Percentiles rank a stretch among this genome's conserved stretches.
These are phyloP conservation scores for Ophiosphaerella herpotricha DNA, from an alignment of 2,329 filamentous ascomycete genomes.

Conservation along the genomic window DNA sequence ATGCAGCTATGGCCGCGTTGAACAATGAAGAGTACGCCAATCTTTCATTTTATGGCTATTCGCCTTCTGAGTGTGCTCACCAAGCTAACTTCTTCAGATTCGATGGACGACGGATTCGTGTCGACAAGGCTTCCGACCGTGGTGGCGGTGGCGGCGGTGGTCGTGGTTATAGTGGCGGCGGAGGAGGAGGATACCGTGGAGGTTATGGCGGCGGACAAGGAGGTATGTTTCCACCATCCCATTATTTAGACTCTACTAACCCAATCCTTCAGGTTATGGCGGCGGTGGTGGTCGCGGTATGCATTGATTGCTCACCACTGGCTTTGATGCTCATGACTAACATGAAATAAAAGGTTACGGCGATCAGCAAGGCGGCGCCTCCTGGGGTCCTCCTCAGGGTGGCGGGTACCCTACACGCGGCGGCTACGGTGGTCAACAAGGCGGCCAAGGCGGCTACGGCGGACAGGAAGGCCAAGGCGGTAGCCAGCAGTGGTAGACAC, in stretches of 20 bases:
- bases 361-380: slow-evolving; percentile 26
- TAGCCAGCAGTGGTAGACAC: slow-evolving; percentile 43
- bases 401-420: slow-evolving; percentile 40
- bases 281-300: slow-evolving; percentile 38
- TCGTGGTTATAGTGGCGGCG: slow-evolving; percentile 44
- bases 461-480: slow-evolving; percentile 37
- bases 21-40: slow-evolving; percentile 83
- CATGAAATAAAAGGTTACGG: slow-evolving; percentile 21
- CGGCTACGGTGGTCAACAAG: slow-evolving; percentile 36
- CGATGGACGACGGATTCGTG: slow-evolving; percentile 90
- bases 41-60: not conserved
- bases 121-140: slow-evolving; percentile 90
- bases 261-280: slow-evolving; percentile 18
- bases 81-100: slow-evolving; percentile 63
- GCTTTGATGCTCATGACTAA: not conserved
- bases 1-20: slow-evolving; percentile 76
- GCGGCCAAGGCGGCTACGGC: slow-evolving; percentile 29
- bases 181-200: slow-evolving; percentile 33
- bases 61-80: not conserved
- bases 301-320: slow-evolving; percentile 2
- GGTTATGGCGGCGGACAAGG: slow-evolving; percentile 33
- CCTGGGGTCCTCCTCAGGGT: slow-evolving; percentile 34
- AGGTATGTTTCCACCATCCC: slow-evolving; percentile 11
- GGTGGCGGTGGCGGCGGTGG: slow-evolving; percentile 53
- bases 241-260: not conserved